These are phyloP conservation scores for Flaveria trinervia DNA, from an alignment of 129 eudicot species.

Conservation along the genomic window DNA sequence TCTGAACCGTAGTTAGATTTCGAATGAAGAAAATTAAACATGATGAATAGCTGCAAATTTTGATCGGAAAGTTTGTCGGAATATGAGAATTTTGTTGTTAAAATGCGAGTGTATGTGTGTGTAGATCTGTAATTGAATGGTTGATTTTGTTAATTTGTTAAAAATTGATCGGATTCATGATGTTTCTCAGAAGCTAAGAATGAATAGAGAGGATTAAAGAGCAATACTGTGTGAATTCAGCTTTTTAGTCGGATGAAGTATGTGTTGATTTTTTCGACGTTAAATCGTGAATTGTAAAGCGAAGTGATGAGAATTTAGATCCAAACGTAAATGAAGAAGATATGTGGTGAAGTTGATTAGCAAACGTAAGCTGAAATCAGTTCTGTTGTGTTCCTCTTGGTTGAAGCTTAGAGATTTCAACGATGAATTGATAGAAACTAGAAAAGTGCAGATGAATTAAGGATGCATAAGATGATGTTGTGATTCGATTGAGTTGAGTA, in stretches of 20 bases:
- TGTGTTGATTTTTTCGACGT: not conserved
- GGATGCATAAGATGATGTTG: conserved; percentile 1
- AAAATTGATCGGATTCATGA: not conserved
- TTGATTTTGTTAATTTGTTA: too few relatives aligned
- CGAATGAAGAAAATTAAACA: not conserved
- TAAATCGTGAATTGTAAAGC: not conserved
- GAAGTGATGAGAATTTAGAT: not conserved
- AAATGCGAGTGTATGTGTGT: too few relatives aligned
- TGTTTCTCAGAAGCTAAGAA: not conserved
- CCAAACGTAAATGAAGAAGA: not conserved
- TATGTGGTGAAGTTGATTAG: conserved; percentile 12
- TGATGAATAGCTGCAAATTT: not conserved
- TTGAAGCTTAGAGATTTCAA: not conserved
- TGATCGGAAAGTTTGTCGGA: not conserved
- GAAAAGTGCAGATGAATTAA: not conserved
- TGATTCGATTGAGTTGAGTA: conserved; percentile 8
- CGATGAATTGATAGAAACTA: not conserved
- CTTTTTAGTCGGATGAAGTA: not conserved
- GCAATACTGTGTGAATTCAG: not conserved
- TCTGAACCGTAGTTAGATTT: conserved; percentile 32
- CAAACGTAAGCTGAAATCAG: too few relatives aligned
- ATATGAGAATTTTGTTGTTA: too few relatives aligned
- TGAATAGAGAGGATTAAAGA: not conserved
- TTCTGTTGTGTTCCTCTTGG: not conserved
- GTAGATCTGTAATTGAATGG: too few relatives aligned